Percentiles rank a stretch among this genome's conserved stretches.
phyloP scores from a whole-genome alignment of 805 yeast genomes.

The Myxozyma melibiosi region DNA sequence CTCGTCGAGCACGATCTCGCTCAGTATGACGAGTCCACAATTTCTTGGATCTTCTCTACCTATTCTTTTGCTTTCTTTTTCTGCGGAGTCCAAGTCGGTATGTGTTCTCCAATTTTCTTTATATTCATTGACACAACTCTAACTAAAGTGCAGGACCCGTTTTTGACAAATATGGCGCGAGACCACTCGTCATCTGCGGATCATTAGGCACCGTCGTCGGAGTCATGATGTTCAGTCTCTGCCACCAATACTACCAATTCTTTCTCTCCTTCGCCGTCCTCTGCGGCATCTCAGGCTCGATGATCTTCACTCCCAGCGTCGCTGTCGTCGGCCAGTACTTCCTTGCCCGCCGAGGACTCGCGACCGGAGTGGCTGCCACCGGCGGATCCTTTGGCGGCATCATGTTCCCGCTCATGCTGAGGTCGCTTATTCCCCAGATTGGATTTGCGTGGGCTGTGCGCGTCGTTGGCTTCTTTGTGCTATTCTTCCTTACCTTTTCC shows the following conservation, averaged over 20 bases:
- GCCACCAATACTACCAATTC: constrained; percentile 58
- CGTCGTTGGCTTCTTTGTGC: constrained; percentile 47
- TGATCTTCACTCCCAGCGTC: constrained; percentile 55
- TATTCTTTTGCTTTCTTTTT: constrained; percentile 45
- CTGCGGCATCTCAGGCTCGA: constrained; percentile 50
- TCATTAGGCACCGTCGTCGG: constrained; percentile 51
- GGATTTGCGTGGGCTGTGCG: constrained; percentile 67
- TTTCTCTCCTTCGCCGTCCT: constrained; percentile 57
- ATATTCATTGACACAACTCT: neutral
- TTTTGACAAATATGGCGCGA: constrained; percentile 64
- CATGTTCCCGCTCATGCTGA: constrained; percentile 57
- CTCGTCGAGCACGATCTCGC: constrained; percentile 56
- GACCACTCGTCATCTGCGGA: constrained; percentile 49
- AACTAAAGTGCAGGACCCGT: constrained; percentile 53
- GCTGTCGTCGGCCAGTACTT: constrained; percentile 68
- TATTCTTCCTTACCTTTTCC: constrained; percentile 40
- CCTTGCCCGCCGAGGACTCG: constrained; percentile 56
- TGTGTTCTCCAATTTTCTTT: constrained; percentile 35
- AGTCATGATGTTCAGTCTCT: constrained; percentile 54
- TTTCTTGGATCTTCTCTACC: constrained; percentile 68
- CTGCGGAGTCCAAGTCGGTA: constrained; percentile 52
- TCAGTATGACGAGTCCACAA: constrained; percentile 50
- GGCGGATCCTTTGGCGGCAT: constrained; percentile 74
- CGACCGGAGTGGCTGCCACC: constrained; percentile 62
- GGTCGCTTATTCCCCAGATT: constrained; percentile 48